Percentiles rank a stretch among this genome's conserved stretches.
Conservation (phyloP, 176 grass and related monocot genomes). For the Rhynchospora breviuscula region DNA sequence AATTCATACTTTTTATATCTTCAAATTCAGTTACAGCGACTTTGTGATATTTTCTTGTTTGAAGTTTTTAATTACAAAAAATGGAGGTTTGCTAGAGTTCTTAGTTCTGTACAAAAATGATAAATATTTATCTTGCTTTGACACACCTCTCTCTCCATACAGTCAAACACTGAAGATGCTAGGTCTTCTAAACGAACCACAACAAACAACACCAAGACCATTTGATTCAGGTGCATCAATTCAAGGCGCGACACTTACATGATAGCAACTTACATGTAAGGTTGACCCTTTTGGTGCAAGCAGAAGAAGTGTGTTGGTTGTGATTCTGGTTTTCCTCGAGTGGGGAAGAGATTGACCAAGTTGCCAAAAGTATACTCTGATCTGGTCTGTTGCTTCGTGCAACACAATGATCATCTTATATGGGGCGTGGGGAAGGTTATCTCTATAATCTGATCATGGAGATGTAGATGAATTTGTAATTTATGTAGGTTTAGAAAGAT, state of each 20-base stretch:
- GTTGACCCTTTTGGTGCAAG: not conserved
- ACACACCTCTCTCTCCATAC: constrained; percentile 27
- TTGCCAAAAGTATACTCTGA: not conserved
- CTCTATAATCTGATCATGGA: not conserved
- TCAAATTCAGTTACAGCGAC: not conserved
- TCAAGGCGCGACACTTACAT: constrained; percentile 61
- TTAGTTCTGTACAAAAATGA: not conserved
- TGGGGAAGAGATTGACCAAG: not conserved
- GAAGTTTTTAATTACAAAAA: not conserved
- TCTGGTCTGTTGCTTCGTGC: not conserved
- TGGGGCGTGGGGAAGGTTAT: not conserved
- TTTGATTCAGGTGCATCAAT: constrained; percentile 52
- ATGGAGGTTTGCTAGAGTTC: not conserved
- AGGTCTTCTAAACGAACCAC: constrained; percentile 60
- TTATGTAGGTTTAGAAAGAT: constrained; percentile 12
- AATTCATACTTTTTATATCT: constrained; percentile 11
- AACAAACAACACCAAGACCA: constrained; percentile 36
- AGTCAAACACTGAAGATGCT: constrained; percentile 68
- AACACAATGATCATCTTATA: not conserved
- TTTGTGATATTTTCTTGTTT: not conserved
- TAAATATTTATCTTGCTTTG: constrained; percentile 5
- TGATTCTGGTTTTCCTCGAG: not conserved
- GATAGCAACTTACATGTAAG: constrained; percentile 8
- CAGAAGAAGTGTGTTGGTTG: not conserved
- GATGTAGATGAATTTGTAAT: constrained; percentile 11